phyloP scores from a whole-genome alignment of 805 yeast species.

The Pichia nanzhaoensis region DNA sequence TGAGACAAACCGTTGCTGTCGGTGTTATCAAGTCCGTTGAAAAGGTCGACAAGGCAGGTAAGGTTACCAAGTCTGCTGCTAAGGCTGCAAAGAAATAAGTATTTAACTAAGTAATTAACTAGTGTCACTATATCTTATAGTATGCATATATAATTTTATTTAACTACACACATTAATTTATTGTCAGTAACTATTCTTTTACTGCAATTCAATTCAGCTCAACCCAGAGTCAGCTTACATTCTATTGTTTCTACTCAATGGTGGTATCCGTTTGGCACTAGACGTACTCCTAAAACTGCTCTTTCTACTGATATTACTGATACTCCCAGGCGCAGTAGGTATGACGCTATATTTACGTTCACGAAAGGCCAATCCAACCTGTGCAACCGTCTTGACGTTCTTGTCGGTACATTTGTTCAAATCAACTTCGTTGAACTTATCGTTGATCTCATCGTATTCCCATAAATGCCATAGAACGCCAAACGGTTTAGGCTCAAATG shows the following conservation, averaged over 20 bases:
- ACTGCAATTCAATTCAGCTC: slow-evolving; percentile 3
- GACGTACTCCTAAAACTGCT: slow-evolving; percentile 4
- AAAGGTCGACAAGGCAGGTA: slow-evolving; percentile 78
- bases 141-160: background rate
- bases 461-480: slow-evolving; percentile 91
- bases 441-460: slow-evolving; percentile 72
- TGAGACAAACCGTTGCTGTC: slow-evolving; percentile 99
- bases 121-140: no score
- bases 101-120: no score
- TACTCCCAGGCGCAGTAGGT: slow-evolving; percentile 57
- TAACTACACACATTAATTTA: background rate
- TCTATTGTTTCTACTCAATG: background rate
- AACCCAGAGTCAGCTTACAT: no score
- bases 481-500: slow-evolving; percentile 88
- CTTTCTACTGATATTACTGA: slow-evolving; percentile 3
- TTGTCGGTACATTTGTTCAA: slow-evolving; percentile 32
- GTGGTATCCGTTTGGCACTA: background rate
- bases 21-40: slow-evolving; percentile 97
- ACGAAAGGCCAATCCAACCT: slow-evolving; percentile 61
- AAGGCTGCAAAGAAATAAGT: slow-evolving; percentile 72
- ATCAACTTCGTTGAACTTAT: slow-evolving; percentile 69
- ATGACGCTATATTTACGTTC: slow-evolving; percentile 69
- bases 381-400: slow-evolving; percentile 54
- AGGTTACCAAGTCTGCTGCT: slow-evolving; percentile 94
- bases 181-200: slow-evolving; percentile 4